Evolutionary conservation across 495 filamentous ascomycete species (phyloP).

Genomic region (Pyronema omphalodes): DNA sequence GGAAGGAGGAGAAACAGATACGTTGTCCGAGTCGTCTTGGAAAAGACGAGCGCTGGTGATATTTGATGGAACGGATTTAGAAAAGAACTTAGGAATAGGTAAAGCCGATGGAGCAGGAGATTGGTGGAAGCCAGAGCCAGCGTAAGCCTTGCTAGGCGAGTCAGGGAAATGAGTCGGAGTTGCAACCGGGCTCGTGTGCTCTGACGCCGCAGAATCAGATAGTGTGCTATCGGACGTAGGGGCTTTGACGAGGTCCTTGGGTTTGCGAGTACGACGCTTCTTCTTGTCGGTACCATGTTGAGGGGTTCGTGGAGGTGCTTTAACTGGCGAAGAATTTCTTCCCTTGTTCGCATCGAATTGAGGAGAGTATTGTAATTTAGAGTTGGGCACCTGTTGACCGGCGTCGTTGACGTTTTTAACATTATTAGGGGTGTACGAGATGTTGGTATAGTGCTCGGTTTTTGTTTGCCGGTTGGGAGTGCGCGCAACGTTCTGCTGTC

Average conservation of each 20-base stretch:
- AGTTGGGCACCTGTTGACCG: too few species aligned
- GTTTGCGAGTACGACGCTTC: neutral
- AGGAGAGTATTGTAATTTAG: too few species aligned
- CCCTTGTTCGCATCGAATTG: too few species aligned
- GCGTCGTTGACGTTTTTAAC: too few species aligned
- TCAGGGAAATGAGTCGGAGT: conserved; percentile 7
- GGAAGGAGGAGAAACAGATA: conserved; percentile 7
- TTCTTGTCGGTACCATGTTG: neutral
- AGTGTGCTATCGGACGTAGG: neutral
- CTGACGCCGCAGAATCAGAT: neutral
- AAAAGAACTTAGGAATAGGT: conserved; percentile 80
- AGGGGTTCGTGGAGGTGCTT: too few species aligned
- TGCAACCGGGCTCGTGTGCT: neutral
- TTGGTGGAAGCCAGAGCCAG: conserved; percentile 85
- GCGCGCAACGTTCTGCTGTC: too few species aligned
- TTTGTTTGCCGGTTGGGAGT: too few species aligned
- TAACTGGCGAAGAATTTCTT: too few species aligned
- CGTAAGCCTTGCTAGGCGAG: conserved; percentile 50
- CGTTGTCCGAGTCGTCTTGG: conserved; percentile 26
- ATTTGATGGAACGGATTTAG: conserved; percentile 55
- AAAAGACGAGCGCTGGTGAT: conserved; percentile 17
- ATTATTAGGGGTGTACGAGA: too few species aligned
- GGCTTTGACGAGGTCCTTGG: conserved; percentile 2
- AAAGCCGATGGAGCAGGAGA: conserved; percentile 87
- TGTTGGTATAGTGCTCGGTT: too few species aligned